Evolutionary conservation across 306 rosid genomes (phyloP).

Genomic region (Rubus parviflorus): DNA sequence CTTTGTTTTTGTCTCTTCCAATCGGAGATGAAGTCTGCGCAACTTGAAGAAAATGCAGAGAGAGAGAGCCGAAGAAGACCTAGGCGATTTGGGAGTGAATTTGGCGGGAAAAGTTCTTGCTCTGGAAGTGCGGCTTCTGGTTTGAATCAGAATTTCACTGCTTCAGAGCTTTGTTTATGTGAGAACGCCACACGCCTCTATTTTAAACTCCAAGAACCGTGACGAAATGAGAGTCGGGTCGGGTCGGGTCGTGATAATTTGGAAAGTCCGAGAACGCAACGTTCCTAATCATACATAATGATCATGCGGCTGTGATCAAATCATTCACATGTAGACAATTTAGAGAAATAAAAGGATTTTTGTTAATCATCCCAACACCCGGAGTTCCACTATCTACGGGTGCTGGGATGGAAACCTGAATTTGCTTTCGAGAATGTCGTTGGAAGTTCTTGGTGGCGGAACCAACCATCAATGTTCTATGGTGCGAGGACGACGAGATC

Average conservation of each 20-base stretch:
- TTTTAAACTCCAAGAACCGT: background rate
- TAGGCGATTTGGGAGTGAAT: slow-evolving; percentile 14
- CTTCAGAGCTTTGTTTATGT: background rate
- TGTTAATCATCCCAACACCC: no score
- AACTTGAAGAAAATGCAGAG: background rate
- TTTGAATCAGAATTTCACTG: slow-evolving; percentile 17
- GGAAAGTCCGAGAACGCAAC: background rate
- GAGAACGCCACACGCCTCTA: background rate
- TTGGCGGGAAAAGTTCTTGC: slow-evolving; percentile 50
- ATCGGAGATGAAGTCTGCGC: slow-evolving; percentile 9
- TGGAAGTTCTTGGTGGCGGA: no score
- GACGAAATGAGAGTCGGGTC: background rate
- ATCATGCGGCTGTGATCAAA: no score
- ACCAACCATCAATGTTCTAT: no score
- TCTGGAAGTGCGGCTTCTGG: background rate
- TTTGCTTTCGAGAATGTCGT: no score
- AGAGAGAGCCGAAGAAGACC: slow-evolving; percentile 19
- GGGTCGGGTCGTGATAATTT: background rate
- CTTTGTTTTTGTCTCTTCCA: background rate
- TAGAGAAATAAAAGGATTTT: no score
- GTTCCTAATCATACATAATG: background rate
- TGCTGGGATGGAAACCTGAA: no score
- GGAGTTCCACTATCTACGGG: no score
- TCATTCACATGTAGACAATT: no score
- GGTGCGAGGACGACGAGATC: no score